A percentile compares a stretch with the other conserved stretches of the same genome.
Conservation (phyloP, 192 early-diverging fungal species). For the Mortierella antarctica region DNA sequence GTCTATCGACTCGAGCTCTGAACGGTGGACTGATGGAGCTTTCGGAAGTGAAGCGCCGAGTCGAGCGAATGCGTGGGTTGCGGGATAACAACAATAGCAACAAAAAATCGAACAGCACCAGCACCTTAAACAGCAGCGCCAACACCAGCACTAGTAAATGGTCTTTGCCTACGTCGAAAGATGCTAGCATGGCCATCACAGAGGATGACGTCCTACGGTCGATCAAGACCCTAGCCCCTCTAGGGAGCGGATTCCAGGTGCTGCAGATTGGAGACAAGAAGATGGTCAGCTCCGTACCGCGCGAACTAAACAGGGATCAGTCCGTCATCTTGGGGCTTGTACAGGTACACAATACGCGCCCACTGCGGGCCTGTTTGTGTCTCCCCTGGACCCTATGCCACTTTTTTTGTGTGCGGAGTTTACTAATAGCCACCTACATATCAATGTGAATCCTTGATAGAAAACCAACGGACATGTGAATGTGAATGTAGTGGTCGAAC, state of each 20-base stretch:
- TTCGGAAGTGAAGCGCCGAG: conserved; percentile 75
- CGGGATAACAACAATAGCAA: not conserved
- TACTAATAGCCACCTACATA: no score
- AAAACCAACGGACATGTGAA: conserved; percentile 51
- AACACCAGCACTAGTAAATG: conserved; percentile 21
- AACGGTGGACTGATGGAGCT: conserved; percentile 95
- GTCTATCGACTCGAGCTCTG: conserved; percentile 81
- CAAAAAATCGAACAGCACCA: not conserved
- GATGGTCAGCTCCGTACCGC: conserved; percentile 90
- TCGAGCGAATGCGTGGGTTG: conserved; percentile 75
- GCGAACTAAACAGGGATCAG: conserved; percentile 90
- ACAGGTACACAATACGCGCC: conserved; percentile 58
- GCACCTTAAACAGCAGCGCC: not conserved
- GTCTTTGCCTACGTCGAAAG: conserved; percentile 16
- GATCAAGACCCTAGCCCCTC: conserved; percentile 87
- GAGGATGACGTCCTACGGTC: conserved; percentile 88
- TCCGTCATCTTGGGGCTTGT: conserved; percentile 75
- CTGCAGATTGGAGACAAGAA: conserved; percentile 80
- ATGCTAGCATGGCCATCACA: conserved; percentile 50
- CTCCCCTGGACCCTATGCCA: no score
- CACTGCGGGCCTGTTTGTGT: no score
- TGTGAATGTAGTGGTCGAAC: conserved; percentile 39
- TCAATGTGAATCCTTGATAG: not conserved
- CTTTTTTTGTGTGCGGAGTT: not conserved
- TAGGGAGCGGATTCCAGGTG: conserved; percentile 91